Percentiles rank a stretch among this genome's conserved stretches.
Conservation (phyloP, 192 early-diverging fungal genomes). For the Podochytrium sp. region DNA sequence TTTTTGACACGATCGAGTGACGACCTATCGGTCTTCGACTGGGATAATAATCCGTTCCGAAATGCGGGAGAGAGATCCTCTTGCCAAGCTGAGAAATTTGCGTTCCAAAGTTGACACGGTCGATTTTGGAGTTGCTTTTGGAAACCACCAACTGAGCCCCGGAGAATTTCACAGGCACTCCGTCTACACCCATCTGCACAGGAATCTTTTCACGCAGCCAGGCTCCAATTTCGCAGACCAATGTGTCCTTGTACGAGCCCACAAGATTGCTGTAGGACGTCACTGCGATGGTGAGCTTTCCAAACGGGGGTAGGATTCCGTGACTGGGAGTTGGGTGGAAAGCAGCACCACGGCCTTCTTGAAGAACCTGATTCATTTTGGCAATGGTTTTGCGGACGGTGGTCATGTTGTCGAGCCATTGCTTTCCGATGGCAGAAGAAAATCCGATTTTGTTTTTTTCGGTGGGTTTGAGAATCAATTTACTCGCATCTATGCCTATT, state of each 20-base stretch:
- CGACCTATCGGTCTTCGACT: background rate
- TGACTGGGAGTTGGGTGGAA: slow-evolving; percentile 47
- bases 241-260: slow-evolving; percentile 46
- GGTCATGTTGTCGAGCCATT: slow-evolving; percentile 48
- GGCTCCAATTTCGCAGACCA: slow-evolving; percentile 46
- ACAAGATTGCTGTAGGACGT: slow-evolving; percentile 57
- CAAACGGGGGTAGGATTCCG: slow-evolving; percentile 48
- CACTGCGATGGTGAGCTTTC: slow-evolving; percentile 42
- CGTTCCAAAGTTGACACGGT: slow-evolving; percentile 55
- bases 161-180: slow-evolving; percentile 51
- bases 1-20: background rate
- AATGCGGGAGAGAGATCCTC: background rate
- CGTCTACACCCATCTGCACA: slow-evolving; percentile 49
- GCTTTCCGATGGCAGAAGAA: slow-evolving; percentile 48
- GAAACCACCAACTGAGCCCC: slow-evolving; percentile 50
- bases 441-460: slow-evolving; percentile 49
- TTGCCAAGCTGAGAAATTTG: slow-evolving; percentile 40
- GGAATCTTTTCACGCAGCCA: slow-evolving; percentile 42
- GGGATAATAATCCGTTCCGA: slow-evolving; percentile 2
- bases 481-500: background rate
- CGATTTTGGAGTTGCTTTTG: slow-evolving; percentile 28
- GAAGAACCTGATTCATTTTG: slow-evolving; percentile 48
- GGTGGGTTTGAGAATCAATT: slow-evolving; percentile 26
- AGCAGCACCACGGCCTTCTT: slow-evolving; percentile 55
- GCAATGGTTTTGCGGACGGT: slow-evolving; percentile 41